Conservation (phyloP, 257 asterid species). For the Thymus mandschuricus region DNA sequence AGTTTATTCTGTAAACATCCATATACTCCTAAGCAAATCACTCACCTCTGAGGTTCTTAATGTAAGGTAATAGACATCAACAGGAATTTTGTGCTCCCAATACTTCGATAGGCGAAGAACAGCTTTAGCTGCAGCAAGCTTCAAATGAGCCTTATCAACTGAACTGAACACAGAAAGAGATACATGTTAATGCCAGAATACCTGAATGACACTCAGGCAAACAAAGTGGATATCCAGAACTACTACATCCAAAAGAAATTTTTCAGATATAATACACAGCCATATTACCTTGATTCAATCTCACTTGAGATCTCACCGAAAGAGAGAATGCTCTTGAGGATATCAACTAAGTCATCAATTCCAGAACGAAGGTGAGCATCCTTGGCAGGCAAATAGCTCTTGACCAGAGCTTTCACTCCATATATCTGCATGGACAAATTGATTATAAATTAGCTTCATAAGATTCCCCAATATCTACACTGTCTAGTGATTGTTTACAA, state of each 20-base stretch:
- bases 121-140: slow-evolving; percentile 97
- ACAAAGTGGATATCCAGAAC: slow-evolving; percentile 15
- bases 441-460: slow-evolving; percentile 18
- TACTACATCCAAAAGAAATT: slow-evolving; percentile 19
- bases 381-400: slow-evolving; percentile 95
- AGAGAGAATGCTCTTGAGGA: slow-evolving; percentile 72
- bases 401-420: slow-evolving; percentile 93
- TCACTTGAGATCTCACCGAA: slow-evolving; percentile 78
- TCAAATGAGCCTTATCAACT: slow-evolving; percentile 89
- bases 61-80: slow-evolving; percentile 78
- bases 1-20: slow-evolving; percentile 19
- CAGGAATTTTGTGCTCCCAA: slow-evolving; percentile 96
- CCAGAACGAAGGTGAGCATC: slow-evolving; percentile 95
- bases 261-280: not conserved
- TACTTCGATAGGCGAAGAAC: slow-evolving; percentile 89
- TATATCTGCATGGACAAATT: slow-evolving; percentile 60
- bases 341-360: slow-evolving; percentile 68
- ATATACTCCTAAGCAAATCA: slow-evolving; percentile 30
- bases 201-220: slow-evolving; percentile 12
- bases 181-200: slow-evolving; percentile 33
- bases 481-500: slow-evolving; percentile 22
- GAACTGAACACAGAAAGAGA: slow-evolving; percentile 50
- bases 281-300: slow-evolving; percentile 73
- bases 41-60: slow-evolving; percentile 83
- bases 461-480: slow-evolving; percentile 23